phyloP scores from a whole-genome alignment of 202 grass and related monocot genomes.

The Dendrocalamus latiflorus region DNA sequence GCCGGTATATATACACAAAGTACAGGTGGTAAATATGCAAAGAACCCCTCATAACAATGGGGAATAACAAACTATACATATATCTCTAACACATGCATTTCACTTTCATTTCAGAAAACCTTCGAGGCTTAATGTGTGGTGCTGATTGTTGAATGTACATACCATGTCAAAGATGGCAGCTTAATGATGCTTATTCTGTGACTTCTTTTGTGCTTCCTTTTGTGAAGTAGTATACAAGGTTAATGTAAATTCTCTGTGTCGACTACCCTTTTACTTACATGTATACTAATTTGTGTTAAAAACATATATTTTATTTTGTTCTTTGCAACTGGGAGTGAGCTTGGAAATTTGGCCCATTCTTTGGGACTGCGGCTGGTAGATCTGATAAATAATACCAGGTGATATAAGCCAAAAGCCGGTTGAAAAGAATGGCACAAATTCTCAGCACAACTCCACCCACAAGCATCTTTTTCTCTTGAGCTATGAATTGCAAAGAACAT shows the following conservation, averaged over 20 bases:
- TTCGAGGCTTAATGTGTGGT: slow-evolving; percentile 13
- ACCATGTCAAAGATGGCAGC: slow-evolving; percentile 40
- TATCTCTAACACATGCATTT: too few relatives aligned
- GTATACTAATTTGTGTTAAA: not conserved
- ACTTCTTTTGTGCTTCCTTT: slow-evolving; percentile 23
- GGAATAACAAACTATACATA: too few relatives aligned
- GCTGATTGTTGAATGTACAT: slow-evolving; percentile 15
- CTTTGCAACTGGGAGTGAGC: slow-evolving; percentile 33
- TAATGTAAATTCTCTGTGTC: slow-evolving; percentile 37
- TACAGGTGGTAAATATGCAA: too few relatives aligned
- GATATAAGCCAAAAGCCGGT: too few relatives aligned
- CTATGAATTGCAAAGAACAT: slow-evolving; percentile 41
- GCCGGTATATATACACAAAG: too few relatives aligned
- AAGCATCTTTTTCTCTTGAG: slow-evolving; percentile 50
- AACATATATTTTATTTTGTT: slow-evolving; percentile 7
- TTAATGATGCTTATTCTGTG: slow-evolving; percentile 38
- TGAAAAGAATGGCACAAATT: too few relatives aligned
- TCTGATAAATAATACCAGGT: too few relatives aligned
- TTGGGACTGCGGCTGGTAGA: too few relatives aligned
- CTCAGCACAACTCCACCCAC: slow-evolving; percentile 21
- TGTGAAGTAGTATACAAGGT: slow-evolving; percentile 33
- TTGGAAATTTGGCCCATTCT: too few relatives aligned
- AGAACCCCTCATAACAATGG: too few relatives aligned
- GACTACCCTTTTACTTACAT: slow-evolving; percentile 26
- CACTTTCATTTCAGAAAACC: not conserved